phyloP scores from a whole-genome alignment of 192 early-diverging fungal genomes.

The Coemansia sp. region DNA sequence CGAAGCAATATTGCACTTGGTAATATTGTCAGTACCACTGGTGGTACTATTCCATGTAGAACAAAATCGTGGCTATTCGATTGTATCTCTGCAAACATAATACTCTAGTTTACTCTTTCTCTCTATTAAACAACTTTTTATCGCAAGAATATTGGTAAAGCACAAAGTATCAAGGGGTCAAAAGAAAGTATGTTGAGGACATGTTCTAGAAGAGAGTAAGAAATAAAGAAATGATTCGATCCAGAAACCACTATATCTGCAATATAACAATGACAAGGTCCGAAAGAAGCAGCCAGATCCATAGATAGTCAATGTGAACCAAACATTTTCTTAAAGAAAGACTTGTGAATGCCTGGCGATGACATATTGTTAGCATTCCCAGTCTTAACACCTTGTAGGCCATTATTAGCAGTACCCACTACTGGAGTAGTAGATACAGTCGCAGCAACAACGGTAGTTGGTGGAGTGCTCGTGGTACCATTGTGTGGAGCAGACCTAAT shows the following conservation, averaged over 20 bases:
- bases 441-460: conserved; percentile 9
- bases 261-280: neutral
- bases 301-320: conserved; percentile 43
- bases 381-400: conserved; percentile 10
- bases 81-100: conserved; percentile 36
- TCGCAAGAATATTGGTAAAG: too few relatives aligned
- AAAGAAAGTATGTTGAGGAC: neutral
- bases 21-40: conserved; percentile 7
- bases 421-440: neutral
- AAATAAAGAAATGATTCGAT: neutral
- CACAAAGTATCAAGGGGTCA: neutral
- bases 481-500: conserved; percentile 27
- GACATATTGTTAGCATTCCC: neutral
- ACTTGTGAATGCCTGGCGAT: conserved; percentile 21
- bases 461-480: conserved; percentile 2
- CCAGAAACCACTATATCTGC: conserved; percentile 4
- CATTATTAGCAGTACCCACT: conserved; percentile 7
- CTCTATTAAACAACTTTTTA: too few relatives aligned
- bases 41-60: conserved; percentile 19
- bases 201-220: neutral
- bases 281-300: neutral
- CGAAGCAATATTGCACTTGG: conserved; percentile 11
- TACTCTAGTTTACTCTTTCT: neutral
- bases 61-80: conserved; percentile 50
- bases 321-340: conserved; percentile 55